These are phyloP conservation scores for Sclerotinia spermophila DNA, from an alignment of 2,329 filamentous ascomycete species.

Conservation along the genomic window DNA sequence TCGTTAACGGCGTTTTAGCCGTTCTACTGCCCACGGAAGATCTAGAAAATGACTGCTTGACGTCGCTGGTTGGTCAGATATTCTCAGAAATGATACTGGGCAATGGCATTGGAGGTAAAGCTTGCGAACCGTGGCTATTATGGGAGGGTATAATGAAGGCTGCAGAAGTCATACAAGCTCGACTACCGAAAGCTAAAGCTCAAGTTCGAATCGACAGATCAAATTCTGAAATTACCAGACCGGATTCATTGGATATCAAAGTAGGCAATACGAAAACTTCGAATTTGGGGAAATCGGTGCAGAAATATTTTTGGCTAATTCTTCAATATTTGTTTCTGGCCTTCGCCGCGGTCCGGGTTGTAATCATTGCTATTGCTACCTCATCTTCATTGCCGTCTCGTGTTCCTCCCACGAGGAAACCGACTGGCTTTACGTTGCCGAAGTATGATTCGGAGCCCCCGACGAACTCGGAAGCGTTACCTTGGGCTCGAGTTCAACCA, in stretches of 20 bases:
- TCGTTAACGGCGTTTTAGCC: slow-evolving; percentile 78
- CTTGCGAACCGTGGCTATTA: slow-evolving; percentile 83
- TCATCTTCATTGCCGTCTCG: slow-evolving; percentile 64
- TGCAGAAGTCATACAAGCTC: slow-evolving; percentile 46
- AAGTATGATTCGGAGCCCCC: slow-evolving; percentile 29
- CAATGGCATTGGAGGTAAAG: slow-evolving; percentile 73
- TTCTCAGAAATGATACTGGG: slow-evolving; percentile 87
- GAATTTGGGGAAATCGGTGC: slow-evolving; percentile 27
- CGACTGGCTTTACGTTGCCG: slow-evolving; percentile 28
- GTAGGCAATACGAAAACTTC: slow-evolving; percentile 24
- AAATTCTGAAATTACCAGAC: slow-evolving; percentile 34
- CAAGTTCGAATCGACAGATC: slow-evolving; percentile 34
- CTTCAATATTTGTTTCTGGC: slow-evolving; percentile 49
- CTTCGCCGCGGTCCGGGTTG: slow-evolving; percentile 60
- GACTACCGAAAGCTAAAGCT: slow-evolving; percentile 36
- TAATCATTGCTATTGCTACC: slow-evolving; percentile 60
- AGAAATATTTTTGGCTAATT: slow-evolving; percentile 47
- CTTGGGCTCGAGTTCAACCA: slow-evolving; percentile 21
- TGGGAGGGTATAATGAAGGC: slow-evolving; percentile 80
- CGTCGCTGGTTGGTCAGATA: slow-evolving; percentile 79
- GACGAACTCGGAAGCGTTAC: slow-evolving; percentile 22
- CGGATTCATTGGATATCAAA: slow-evolving; percentile 20
- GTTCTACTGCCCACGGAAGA: slow-evolving; percentile 90
- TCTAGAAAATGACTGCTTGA: slow-evolving; percentile 80
- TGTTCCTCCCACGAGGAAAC: slow-evolving; percentile 34